phyloP scores from a whole-genome alignment of 2,329 filamentous ascomycete genomes.

The Penicillium hesseltinei region DNA sequence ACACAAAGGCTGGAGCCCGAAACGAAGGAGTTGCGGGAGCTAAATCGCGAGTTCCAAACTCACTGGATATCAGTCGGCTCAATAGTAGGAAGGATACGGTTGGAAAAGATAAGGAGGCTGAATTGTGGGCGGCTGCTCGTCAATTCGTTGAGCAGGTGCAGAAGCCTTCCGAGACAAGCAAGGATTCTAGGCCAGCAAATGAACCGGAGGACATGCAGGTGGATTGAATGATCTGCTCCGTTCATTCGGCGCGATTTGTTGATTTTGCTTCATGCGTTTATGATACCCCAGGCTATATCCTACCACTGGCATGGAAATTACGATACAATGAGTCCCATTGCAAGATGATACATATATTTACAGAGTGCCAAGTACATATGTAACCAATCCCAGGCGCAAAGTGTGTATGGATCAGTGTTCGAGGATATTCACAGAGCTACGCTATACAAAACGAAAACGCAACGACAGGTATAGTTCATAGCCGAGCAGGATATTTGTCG shows the following conservation, averaged over 20 bases:
- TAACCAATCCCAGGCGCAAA: background rate
- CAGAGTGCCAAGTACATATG: background rate
- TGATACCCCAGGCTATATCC: constrained; percentile 13
- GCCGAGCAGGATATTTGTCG: constrained; percentile 7
- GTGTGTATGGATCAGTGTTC: constrained; percentile 6
- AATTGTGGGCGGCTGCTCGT: constrained; percentile 68
- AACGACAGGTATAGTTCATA: constrained; percentile 13
- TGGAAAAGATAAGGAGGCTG: constrained; percentile 77
- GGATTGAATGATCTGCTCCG: constrained; percentile 28
- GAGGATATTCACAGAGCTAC: constrained; percentile 15
- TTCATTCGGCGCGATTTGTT: constrained; percentile 47
- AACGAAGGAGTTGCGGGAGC: constrained; percentile 22
- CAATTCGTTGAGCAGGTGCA: constrained; percentile 51
- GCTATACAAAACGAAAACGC: constrained; percentile 19
- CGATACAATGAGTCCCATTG: constrained; percentile 1
- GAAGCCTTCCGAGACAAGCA: constrained; percentile 8
- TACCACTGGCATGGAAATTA: constrained; percentile 1
- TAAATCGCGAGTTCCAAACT: constrained; percentile 48
- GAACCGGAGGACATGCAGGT: constrained; percentile 40
- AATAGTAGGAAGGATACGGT: constrained; percentile 83
- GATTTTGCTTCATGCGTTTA: background rate
- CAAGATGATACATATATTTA: constrained; percentile 7
- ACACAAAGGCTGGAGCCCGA: constrained; percentile 30
- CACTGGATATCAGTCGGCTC: constrained; percentile 80
- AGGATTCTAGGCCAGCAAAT: constrained; percentile 12